A percentile compares a stretch with the other conserved stretches of the same genome.
Evolutionary conservation across 2,329 filamentous ascomycete species (phyloP).

Genomic region (Colletotrichum musae): DNA sequence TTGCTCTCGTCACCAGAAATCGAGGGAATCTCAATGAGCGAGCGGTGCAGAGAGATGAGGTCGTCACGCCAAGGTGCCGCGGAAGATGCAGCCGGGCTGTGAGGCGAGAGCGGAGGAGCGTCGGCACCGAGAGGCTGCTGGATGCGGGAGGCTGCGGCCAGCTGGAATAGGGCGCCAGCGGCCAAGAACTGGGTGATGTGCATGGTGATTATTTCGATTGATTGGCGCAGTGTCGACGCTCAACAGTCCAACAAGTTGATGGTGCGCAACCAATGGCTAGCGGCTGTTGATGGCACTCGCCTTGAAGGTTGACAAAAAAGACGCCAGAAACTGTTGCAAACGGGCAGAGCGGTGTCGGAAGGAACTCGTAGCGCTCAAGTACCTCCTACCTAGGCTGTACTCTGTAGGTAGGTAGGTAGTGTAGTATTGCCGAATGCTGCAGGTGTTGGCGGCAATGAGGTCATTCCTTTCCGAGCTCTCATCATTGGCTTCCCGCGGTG

Average conservation of each 20-base stretch:
- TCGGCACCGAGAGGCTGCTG: conserved; percentile 35
- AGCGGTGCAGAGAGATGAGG: conserved; percentile 81
- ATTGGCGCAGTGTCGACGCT: not conserved
- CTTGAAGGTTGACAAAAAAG: not conserved
- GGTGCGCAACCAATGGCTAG: conserved; percentile 12
- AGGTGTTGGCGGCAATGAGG: conserved; percentile 14
- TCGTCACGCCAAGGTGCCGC: conserved; percentile 58
- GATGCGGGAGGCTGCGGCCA: conserved; percentile 29
- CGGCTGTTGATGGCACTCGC: not conserved
- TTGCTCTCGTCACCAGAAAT: conserved; percentile 77
- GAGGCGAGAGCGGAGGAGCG: conserved; percentile 14
- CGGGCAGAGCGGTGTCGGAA: conserved; percentile 36
- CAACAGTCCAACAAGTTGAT: not conserved
- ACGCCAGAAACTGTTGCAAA: conserved; percentile 7
- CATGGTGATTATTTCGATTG: conserved; percentile 13
- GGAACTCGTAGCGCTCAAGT: not conserved
- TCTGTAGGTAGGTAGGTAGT: too few relatives aligned
- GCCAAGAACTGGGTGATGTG: conserved; percentile 19
- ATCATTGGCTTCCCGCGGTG: conserved; percentile 13
- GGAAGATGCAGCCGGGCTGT: conserved; percentile 17
- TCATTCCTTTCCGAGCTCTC: conserved; percentile 24
- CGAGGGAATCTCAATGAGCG: conserved; percentile 82
- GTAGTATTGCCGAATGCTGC: not conserved
- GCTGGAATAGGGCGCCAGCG: conserved; percentile 25
- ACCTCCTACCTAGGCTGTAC: too few relatives aligned